Base-by-base conservation (phyloP, 192 early-diverging fungal species). In the Coemansia sp. region DNA sequence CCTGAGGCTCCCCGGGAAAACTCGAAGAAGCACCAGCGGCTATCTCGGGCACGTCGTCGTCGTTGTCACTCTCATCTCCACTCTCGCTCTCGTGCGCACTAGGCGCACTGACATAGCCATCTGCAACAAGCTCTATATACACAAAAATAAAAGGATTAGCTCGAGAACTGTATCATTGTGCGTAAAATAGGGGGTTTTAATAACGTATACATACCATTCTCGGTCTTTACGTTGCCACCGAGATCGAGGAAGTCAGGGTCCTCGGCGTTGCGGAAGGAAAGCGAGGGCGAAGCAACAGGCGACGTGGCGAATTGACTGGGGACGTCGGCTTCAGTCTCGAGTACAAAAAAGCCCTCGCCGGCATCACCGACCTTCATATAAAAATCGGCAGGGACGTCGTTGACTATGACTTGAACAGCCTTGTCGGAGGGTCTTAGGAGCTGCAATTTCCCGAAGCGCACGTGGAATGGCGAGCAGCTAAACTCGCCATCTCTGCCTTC, bases 351-450 rank as follows among this genome's bases (percentile, higher is more conserved):
- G 21, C 94, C 95, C 74, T 99, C 97, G 31, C 97, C 97, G 12
- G 93, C 93, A 58, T 98, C 97, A 11, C 96, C 94, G 4, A 99
- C 90, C 66, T 99, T 99, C 97, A 99, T 99, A 45, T 91, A 86
- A 63, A 94, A 87, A 63, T 91, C 88, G 12, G 90, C 86, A 1
- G 75, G 74, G 66, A 86, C 51, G 51, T 88, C 94, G 74, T 99
- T 99, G 29, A 99, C 90, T 5, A 86, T 81, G 36, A 99, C 84
- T 51, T 94, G 89, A 51, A 94, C 94, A 31, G 90, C 89, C 84
- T 99, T 99, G 68, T 99, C 96, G 42, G 91, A 91, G 5, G 96
- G 95, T 41, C 91, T 77, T 5, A 98, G 86, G 15, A 98, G 86
- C 67, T 93, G 92, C 42, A 99, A 82, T 74, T 99, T 99, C 29